Evolutionary conservation across 2,329 filamentous ascomycete genomes (phyloP).

Genomic region (Fusarium circinatum): DNA sequence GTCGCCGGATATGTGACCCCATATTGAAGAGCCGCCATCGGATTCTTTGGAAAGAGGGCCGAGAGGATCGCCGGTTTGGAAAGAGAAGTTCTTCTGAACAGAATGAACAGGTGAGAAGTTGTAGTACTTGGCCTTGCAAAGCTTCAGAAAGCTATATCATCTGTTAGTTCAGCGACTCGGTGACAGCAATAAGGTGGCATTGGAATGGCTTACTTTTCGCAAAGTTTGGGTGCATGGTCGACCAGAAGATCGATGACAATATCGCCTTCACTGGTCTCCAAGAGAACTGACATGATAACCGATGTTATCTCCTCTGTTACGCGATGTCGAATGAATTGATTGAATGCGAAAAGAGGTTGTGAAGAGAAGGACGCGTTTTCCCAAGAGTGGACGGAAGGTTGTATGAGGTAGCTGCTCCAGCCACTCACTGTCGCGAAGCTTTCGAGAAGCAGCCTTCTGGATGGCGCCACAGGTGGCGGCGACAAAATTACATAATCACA

Average conservation of each 20-base stretch:
- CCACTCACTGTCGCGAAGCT: slow-evolving; percentile 33
- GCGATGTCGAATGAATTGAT: background rate
- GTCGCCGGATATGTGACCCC: slow-evolving; percentile 78
- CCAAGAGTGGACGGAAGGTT: slow-evolving; percentile 8
- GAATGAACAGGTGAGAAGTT: slow-evolving; percentile 95
- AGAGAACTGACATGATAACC: slow-evolving; percentile 82
- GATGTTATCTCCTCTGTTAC: background rate
- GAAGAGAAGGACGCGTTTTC: background rate
- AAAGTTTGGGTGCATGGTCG: slow-evolving; percentile 88
- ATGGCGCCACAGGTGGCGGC: slow-evolving; percentile 21
- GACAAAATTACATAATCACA: background rate
- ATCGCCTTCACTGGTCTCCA: slow-evolving; percentile 93
- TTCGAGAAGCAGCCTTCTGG: background rate
- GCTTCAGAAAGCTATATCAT: slow-evolving; percentile 85
- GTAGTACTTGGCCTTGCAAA: slow-evolving; percentile 99
- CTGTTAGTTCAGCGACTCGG: slow-evolving; percentile 52
- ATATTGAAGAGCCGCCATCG: slow-evolving; percentile 93
- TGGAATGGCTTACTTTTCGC: slow-evolving; percentile 84
- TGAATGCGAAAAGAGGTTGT: background rate
- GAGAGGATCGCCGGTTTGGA: slow-evolving; percentile 94
- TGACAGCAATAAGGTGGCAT: background rate
- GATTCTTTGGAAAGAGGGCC: slow-evolving; percentile 85
- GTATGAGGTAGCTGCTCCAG: slow-evolving; percentile 19
- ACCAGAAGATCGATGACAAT: slow-evolving; percentile 93
- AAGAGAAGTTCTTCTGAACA: slow-evolving; percentile 94